phyloP scores from a whole-genome alignment of 495 filamentous ascomycete genomes.

The Aspergillus incahuasiensis region DNA sequence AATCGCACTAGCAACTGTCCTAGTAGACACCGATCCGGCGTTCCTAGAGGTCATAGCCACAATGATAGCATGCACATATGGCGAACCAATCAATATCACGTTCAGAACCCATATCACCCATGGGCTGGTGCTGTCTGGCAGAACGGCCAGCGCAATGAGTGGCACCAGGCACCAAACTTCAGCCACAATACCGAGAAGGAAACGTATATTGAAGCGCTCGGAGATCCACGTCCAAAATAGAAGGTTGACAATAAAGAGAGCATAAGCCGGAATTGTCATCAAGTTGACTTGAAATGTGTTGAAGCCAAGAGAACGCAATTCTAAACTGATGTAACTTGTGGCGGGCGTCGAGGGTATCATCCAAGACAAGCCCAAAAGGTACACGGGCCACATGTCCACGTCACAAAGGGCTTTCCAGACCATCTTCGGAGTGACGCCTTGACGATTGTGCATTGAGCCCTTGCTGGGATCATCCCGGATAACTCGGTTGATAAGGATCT shows the following conservation, averaged over 20 bases:
- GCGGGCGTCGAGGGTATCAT: conserved; percentile 51
- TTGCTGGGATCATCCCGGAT: conserved; percentile 71
- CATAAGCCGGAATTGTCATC: conserved; percentile 59
- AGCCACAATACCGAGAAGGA: conserved; percentile 46
- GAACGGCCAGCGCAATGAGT: conserved; percentile 47
- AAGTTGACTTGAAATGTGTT: conserved; percentile 64
- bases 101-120: conserved; percentile 53
- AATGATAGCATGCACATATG: conserved; percentile 62
- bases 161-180: conserved; percentile 55
- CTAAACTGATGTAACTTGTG: conserved; percentile 57
- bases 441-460: conserved; percentile 55
- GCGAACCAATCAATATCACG: conserved; percentile 51
- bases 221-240: conserved; percentile 50
- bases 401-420: conserved; percentile 59
- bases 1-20: conserved; percentile 56
- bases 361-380: conserved; percentile 56
- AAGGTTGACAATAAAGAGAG: conserved; percentile 43
- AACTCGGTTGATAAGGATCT: conserved; percentile 69
- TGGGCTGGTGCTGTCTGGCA: conserved; percentile 28
- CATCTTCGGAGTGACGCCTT: conserved; percentile 52
- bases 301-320: conserved; percentile 57
- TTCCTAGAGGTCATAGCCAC: conserved; percentile 65
- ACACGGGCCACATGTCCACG: conserved; percentile 70
- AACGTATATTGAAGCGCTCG: conserved; percentile 48
- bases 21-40: conserved; percentile 61